A percentile compares a stretch with the other conserved stretches of the same genome.
Evolutionary conservation across 2,329 filamentous ascomycete genomes (phyloP).

Genomic region (Hymenoscyphus fructigenus): DNA sequence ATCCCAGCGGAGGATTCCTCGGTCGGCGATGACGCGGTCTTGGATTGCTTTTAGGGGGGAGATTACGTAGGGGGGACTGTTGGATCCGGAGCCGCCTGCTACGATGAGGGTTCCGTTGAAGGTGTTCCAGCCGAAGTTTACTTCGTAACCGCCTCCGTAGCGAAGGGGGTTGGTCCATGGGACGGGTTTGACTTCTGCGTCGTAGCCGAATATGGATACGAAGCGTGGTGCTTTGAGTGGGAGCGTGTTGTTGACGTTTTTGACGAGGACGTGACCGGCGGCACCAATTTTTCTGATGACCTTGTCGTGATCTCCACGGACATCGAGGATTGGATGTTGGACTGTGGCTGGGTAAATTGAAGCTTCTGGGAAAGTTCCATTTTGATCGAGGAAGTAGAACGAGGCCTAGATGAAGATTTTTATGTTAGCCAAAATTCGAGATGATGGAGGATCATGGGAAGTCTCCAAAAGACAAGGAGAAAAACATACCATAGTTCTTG

Average conservation of each 20-base stretch:
- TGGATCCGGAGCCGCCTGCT: neutral
- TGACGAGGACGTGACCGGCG: constrained; percentile 65
- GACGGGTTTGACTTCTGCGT: constrained; percentile 49
- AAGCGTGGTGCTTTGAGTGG: constrained; percentile 60
- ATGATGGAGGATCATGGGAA: neutral
- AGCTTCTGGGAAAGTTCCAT: constrained; percentile 4
- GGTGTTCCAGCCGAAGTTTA: constrained; percentile 45
- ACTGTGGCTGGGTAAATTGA: constrained; percentile 41
- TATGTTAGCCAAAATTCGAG: neutral
- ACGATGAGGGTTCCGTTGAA: constrained; percentile 10
- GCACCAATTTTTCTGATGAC: constrained; percentile 56
- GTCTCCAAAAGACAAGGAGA: neutral
- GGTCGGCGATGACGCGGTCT: constrained; percentile 4
- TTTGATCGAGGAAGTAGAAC: constrained; percentile 18
- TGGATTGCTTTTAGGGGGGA: constrained; percentile 8
- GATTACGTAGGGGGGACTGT: constrained; percentile 2
- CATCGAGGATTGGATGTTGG: constrained; percentile 50
- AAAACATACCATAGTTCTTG: constrained; percentile 52
- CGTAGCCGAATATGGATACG: constrained; percentile 60
- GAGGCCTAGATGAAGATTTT: constrained; percentile 10
- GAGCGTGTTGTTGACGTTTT: constrained; percentile 64
- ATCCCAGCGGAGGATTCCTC: constrained; percentile 6
- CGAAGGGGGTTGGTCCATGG: constrained; percentile 8
- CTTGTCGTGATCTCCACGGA: constrained; percentile 61
- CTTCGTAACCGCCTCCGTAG: constrained; percentile 7